phyloP scores from a whole-genome alignment of 148 eudicot species.

The Rhododendron williamsianum region DNA sequence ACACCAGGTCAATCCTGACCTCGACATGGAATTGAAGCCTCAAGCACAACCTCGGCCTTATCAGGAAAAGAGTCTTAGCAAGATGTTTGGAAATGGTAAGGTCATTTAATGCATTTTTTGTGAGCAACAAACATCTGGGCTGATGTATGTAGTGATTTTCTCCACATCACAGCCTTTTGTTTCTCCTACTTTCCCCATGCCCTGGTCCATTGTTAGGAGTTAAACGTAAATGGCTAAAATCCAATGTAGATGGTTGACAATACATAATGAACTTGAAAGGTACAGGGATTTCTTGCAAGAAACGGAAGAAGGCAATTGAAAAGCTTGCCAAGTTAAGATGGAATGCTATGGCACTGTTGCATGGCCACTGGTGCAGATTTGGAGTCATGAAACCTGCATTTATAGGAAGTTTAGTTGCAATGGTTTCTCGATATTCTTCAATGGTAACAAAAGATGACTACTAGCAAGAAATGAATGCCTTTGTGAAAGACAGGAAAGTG shows the following conservation, averaged over 20 bases:
- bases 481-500: background rate
- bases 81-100: constrained; percentile 98
- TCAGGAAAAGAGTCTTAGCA: constrained; percentile 96
- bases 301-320: background rate
- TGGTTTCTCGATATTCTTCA: background rate
- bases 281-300: background rate
- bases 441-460: background rate
- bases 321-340: background rate
- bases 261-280: background rate
- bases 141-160: background rate
- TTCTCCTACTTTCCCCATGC: background rate
- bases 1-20: constrained; percentile 86
- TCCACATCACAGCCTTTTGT: background rate
- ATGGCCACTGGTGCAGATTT: background rate
- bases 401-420: background rate
- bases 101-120: background rate
- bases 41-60: constrained; percentile 97
- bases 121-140: background rate
- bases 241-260: background rate
- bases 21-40: constrained; percentile 96
- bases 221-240: background rate
- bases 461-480: background rate
- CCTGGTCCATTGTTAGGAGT: background rate
- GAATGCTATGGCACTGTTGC: background rate
- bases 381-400: background rate